Evolutionary conservation across 805 yeast species (phyloP), one percentile per base, ranked within the genome.

Genomic region (Yarrowia keelungensis): DNA sequence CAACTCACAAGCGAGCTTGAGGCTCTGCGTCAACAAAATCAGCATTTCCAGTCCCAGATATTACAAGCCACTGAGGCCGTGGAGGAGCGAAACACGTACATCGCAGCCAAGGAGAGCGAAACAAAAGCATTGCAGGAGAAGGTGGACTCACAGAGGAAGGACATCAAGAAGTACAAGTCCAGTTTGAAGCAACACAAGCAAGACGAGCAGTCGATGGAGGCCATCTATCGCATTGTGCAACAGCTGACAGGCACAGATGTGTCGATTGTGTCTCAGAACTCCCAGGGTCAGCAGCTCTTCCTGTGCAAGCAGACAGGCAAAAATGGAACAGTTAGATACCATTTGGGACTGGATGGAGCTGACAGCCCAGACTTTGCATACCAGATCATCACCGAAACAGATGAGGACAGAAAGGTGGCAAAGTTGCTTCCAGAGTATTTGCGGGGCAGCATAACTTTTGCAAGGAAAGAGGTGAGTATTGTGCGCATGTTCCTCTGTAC

Each of bases 401-500:
- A 58, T 0, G 65, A 42, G 39, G 65, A 58, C 35, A 58, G 43
- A 12, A 43, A 16, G 50, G 50, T 8, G 3, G 35, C 41, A 2
- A 58, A 58, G 38, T 16, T 43, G 42, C 22, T 58, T 8, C 65
- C 65, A 8, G 65, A 43, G 19, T 58, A 58, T 14, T 10, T 58
- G 39, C 26, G 50, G 5, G 50, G 65, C 16, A 43, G 50, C 19
- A 58, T 58, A n/a, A 58, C 50, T n/a, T 58, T 58, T 16, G 49
- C 65, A 8, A 43, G 65, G 32, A 58, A 58, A 15, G 65, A 58
- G 65, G 59, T 53, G 46, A 53, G 59, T 49, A 49, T 51, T 32
- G 3, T 11, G 15, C 43, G 8, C 8, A 7, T 12, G 15, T 41
- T 41, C n/a, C n/a, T 41, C 14, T 41, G n/a, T 26, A 26, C 46